Evolutionary conservation across 2,329 filamentous ascomycete genomes (phyloP), one percentile per base, ranked within the genome.

Genomic region (Colletotrichum chrysophilum): DNA sequence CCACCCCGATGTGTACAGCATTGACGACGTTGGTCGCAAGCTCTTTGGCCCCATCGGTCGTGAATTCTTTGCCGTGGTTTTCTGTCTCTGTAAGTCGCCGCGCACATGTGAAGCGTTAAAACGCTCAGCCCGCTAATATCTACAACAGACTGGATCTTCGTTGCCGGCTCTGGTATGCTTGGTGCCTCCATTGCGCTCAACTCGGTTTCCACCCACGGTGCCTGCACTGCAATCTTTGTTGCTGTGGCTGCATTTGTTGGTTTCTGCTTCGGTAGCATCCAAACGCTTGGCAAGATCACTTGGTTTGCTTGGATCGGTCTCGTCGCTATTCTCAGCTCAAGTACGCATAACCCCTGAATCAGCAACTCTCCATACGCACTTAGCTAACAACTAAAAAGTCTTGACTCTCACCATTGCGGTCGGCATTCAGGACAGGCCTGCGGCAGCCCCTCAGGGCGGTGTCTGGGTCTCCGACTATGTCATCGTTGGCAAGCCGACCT

Each of bases 401-500:
- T 69, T 83, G 16, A 76, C 76, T 2, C 78, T 83, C 14, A 82
- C 82, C 8, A 76, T 83, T 14, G 80, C 82, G 3, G 83, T 84
- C 12, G 80, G 79, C 7, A 43, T 83, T 7, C 81, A 84, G 73
- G 80, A 82, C 7, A 77, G 78, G 0, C 83, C 80, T 5, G 78
- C 80, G 6, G 72, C 79, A 9, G 81, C 81, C 2, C 79, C 80
- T 12, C 66, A 66, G 4, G 68, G 71, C 0, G 78, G 72, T 3
- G 56, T 65, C 9, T 83, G 81, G 81, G 28, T 70, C 2, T 80
- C 81, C 12, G 80, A 83, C 76, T 83, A 79, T 71, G 75, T 87
- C 74, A 88, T 91, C 81, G 87, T 91, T 81, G 91, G 89, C 85
- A 91, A 91, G 84, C 90, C 90, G 55, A 90, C 90, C 30, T 84